These are phyloP conservation scores for Chalara sp. DNA, from an alignment of 2,329 filamentous ascomycete genomes.

Conservation along the genomic window DNA sequence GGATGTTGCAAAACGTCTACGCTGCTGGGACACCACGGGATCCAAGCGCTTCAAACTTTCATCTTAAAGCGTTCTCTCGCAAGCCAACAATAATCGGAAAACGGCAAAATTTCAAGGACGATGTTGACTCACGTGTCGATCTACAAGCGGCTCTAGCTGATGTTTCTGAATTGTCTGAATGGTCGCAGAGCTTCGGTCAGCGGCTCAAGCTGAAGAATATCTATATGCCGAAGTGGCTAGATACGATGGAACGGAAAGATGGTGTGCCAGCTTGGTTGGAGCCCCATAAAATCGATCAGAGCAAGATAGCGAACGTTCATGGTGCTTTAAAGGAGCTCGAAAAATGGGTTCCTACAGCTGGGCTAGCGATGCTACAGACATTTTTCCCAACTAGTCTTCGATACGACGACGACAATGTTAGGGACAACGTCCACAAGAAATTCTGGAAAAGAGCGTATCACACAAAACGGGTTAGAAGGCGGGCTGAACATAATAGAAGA, in stretches of 20 bases:
- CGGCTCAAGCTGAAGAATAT: not conserved
- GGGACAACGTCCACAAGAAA: too few relatives aligned
- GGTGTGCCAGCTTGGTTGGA: not conserved
- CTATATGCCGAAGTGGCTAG: conserved; percentile 2
- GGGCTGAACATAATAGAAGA: too few relatives aligned
- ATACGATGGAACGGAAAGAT: conserved; percentile 2
- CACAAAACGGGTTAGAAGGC: too few relatives aligned
- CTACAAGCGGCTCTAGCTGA: not conserved
- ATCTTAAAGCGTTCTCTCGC: conserved; percentile 5
- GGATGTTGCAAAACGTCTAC: conserved; percentile 33
- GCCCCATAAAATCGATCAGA: not conserved
- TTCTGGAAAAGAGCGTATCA: too few relatives aligned
- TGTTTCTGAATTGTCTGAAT: conserved; percentile 3
- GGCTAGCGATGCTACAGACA: not conserved
- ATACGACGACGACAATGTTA: too few relatives aligned
- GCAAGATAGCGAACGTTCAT: not conserved
- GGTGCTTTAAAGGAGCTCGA: not conserved
- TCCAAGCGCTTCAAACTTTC: conserved; percentile 20
- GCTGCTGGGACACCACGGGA: conserved; percentile 27
- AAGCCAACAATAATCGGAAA: conserved; percentile 11
- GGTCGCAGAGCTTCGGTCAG: not conserved
- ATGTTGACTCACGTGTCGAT: not conserved
- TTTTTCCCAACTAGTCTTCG: not conserved
- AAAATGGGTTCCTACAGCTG: not conserved
- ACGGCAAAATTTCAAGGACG: conserved; percentile 7